Evolutionary conservation across 106 monocot genomes (phyloP).

Genomic region (Dioscorea dumetorum): DNA sequence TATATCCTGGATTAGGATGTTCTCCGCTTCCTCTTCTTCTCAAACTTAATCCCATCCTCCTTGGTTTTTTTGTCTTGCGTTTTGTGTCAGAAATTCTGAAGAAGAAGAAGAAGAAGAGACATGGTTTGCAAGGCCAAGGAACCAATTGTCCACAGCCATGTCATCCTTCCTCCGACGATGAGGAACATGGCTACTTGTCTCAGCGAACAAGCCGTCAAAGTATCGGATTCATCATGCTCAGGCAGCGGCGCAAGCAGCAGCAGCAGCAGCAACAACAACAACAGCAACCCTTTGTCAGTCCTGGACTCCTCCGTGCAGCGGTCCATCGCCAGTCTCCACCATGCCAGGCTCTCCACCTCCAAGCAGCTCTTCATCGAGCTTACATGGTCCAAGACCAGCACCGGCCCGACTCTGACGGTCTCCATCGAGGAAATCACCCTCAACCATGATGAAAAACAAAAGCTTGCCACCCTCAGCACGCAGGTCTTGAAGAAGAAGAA

Average conservation of each 20-base stretch:
- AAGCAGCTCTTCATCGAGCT: slow-evolving; percentile 43
- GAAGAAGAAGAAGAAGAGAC: background rate
- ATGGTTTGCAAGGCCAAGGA: background rate
- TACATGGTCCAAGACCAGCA: slow-evolving; percentile 48
- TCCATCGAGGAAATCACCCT: slow-evolving; percentile 24
- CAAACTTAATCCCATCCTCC: background rate
- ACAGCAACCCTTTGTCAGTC: background rate
- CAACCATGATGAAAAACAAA: background rate
- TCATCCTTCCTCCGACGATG: slow-evolving; percentile 21
- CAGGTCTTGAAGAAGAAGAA: slow-evolving; percentile 16
- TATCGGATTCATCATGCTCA: slow-evolving; percentile 51
- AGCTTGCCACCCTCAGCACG: background rate
- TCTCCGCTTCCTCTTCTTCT: background rate
- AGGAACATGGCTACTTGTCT: slow-evolving; percentile 61
- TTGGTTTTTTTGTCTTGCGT: background rate
- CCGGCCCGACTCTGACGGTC: slow-evolving; percentile 41
- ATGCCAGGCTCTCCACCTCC: slow-evolving; percentile 24
- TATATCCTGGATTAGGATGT: background rate
- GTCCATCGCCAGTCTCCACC: slow-evolving; percentile 48
- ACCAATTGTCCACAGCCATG: background rate
- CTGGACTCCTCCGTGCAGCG: slow-evolving; percentile 14
- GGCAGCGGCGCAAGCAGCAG: slow-evolving; percentile 13
- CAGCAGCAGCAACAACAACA: too few species aligned
- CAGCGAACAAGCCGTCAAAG: slow-evolving; percentile 60
- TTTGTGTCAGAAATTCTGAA: background rate